Evolutionary conservation across 352 stramenopile species (phyloP).

Genomic region (Phytophthora ohioensis): DNA sequence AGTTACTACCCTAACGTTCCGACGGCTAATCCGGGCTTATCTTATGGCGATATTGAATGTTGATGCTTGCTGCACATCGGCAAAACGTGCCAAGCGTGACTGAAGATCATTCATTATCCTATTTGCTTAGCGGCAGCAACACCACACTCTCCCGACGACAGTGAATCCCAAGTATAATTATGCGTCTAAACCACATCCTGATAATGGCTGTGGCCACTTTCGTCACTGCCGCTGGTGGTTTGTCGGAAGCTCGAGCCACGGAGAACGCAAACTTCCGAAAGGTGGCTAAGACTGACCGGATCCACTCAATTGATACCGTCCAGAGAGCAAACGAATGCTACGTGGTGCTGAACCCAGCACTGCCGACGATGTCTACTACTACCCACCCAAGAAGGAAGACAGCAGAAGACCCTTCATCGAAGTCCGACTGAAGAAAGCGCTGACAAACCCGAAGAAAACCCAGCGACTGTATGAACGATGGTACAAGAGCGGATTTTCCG

Average conservation of each 20-base stretch:
- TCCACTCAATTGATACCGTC: neutral
- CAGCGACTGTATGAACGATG: constrained; percentile 25
- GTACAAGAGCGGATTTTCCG: constrained; percentile 29
- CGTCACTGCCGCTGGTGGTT: neutral
- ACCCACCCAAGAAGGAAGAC: neutral
- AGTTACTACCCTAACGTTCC: too few relatives aligned
- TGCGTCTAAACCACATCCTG: constrained; percentile 17
- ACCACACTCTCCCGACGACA: too few relatives aligned
- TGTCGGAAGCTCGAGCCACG: neutral
- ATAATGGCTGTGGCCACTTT: constrained; percentile 4
- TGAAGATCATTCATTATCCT: too few relatives aligned
- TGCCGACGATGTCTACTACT: neutral
- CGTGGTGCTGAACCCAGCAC: constrained; percentile 3
- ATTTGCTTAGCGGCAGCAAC: too few relatives aligned
- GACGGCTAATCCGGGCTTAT: too few relatives aligned
- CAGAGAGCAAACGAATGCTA: constrained; percentile 14
- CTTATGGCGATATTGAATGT: too few relatives aligned
- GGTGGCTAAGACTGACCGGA: neutral
- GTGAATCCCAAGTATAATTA: neutral
- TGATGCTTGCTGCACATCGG: too few relatives aligned
- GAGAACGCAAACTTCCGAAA: neutral
- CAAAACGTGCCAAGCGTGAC: too few relatives aligned
- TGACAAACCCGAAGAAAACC: constrained; percentile 24
- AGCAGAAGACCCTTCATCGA: constrained; percentile 23
- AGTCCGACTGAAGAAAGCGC: constrained; percentile 15